Base-by-base conservation (phyloP, 257 asterid species). In the Capsicum chinense region DNA sequence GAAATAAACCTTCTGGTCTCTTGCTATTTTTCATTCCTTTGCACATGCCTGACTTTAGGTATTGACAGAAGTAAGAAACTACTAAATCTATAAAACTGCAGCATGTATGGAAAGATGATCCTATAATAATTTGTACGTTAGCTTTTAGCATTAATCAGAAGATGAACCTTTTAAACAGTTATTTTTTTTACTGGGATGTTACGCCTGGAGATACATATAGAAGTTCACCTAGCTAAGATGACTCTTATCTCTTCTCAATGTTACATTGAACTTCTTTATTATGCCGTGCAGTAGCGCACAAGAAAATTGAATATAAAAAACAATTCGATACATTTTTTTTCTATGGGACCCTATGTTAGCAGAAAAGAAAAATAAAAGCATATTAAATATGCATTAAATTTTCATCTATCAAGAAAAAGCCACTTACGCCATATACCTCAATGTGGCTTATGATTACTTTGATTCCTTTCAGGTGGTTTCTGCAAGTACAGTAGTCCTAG, bases 401-500 rank as follows among this genome's bases (percentile, higher is more conserved):
- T 76, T 13, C 63, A 52, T 76, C 48, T 52, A 48, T 12, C 39
- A 6, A 6, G 56, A 48, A 62, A 62, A 50, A 76, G 48, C 42
- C 48, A 26, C 48, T 26, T 54, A 7, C 4, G 62, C 37, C 50
- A 26, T 21, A 13, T 9, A 14, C 21, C 2, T 54, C 64, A 14
- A 76, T 57, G 4, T 54, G 48, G 15, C 50, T 52, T 76, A 16
- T 54, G 64, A 14, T 76, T 13, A 13, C 47, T 76, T n/a, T 44
- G n/a, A 56, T 83, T 54, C 26, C 79, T 86, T 80, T 50, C 97
- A 95, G 99, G 97, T 84, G 47, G 82, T 90, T 83, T 89, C 92
- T 48, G 85, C 87, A 47, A 93, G 97, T 84, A 81, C 88, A n/a
- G 90, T 87, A 44, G 67, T 90, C 67, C 85, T 95, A 60, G 83